Base-by-base conservation (phyloP, 225 moss, liverwort and hornwort genomes). In the Physcomitrellopsis africana region DNA sequence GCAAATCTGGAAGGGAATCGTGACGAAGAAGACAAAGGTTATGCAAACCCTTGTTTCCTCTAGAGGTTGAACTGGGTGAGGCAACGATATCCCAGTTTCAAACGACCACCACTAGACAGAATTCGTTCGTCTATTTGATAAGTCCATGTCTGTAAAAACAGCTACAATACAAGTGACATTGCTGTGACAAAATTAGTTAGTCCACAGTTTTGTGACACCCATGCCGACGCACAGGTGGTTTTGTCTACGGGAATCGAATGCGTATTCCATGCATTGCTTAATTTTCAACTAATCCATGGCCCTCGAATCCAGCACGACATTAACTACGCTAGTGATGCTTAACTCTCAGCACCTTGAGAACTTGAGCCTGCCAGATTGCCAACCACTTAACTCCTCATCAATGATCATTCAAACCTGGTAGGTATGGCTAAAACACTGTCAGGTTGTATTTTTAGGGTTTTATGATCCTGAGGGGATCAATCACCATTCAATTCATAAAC, bases 1-100 rank as follows among this genome's bases (percentile, higher is more conserved):
- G 13, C 14, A 60, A 27, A 29, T 12, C 29, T 23, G 12, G 18
- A 56, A 7, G 29, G 20, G 59, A 65, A 63, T 58, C 58, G 27
- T 65, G 58, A 70, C 64, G 58, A 14, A 22, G 57, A 69, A 41
- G 70, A 18, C 10, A 37, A 23, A 52, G 24, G 26, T 61, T 24
- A 0, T 0, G 46, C 53, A 67, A 75, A 75, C 75, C 75, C 75
- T 75, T 13, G 58, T 48, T 49, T 0, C 26, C 41, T 67, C 15
- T 15, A 32, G 53, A 3, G 11, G 15, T 18, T 41, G 32, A 20
- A 24, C 24, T 57, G 1, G 19, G 3, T 10, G 0, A 41, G 41
- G 41, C 62, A 43, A 63, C 42, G 43, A 63, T 63, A 57, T 24
- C 10, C 23, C 57, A 24, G 8, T 15, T 7, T 2, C 70, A 10